phyloP scores from a whole-genome alignment of 2,329 filamentous ascomycete species.

The Furcasterigmium sp. region DNA sequence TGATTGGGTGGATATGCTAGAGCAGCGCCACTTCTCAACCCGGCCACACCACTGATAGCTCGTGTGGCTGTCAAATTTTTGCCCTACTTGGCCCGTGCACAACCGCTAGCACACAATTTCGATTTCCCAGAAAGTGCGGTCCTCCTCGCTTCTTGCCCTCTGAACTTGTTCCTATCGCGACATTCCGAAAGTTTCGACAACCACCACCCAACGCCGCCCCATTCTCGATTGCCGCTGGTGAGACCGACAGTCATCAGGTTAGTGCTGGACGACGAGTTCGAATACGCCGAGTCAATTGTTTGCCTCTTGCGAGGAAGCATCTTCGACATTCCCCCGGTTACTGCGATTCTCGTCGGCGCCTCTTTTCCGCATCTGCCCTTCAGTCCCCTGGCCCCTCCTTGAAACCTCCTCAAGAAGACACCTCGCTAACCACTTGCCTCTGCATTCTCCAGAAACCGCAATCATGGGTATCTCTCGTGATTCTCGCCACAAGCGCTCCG shows the following conservation, averaged over 20 bases:
- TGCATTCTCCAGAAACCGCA: constrained; percentile 57
- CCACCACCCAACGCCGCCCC: constrained; percentile 1
- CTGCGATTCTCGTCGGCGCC: neutral
- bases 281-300: neutral
- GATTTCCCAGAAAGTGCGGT: neutral
- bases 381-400: neutral
- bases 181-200: constrained; percentile 8
- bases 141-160: neutral
- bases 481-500: constrained; percentile 99
- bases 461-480: constrained; percentile 99
- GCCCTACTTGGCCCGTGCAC: constrained; percentile 4
- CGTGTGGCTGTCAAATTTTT: too few species aligned
- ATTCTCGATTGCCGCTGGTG: constrained; percentile 40
- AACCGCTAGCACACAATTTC: constrained; percentile 1
- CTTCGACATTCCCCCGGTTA: neutral
- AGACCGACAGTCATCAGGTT: constrained; percentile 42
- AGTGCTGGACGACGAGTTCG: constrained; percentile 23
- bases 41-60: too few species aligned
- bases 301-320: neutral
- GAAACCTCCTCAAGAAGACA: neutral
- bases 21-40: too few species aligned
- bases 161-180: neutral
- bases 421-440: constrained; percentile 17
- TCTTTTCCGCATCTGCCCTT: neutral
- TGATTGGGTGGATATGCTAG: too few species aligned